These are phyloP conservation scores for Jackrogersella multiformis DNA, from an alignment of 495 filamentous ascomycete species.

Conservation along the genomic window DNA sequence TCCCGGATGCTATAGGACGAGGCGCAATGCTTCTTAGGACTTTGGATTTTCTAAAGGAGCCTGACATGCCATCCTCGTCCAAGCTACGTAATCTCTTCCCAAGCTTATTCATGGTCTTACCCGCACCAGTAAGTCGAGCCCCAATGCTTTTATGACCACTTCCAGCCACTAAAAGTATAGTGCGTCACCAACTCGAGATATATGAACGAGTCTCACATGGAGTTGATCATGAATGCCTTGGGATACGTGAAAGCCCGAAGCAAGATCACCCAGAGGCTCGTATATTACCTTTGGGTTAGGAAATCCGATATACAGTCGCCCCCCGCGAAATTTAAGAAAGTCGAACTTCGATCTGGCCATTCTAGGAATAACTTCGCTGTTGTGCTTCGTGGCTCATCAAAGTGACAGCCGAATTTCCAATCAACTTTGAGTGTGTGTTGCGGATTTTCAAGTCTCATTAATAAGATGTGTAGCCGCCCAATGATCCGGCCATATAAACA, in stretches of 20 bases:
- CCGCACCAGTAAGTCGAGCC: slow-evolving; percentile 62
- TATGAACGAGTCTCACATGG: slow-evolving; percentile 75
- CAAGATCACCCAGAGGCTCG: slow-evolving; percentile 83
- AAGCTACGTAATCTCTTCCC: slow-evolving; percentile 63
- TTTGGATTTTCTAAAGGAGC: slow-evolving; percentile 66
- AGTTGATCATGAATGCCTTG: slow-evolving; percentile 76
- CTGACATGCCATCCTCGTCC: slow-evolving; percentile 27
- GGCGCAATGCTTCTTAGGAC: slow-evolving; percentile 90
- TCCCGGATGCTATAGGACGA: slow-evolving; percentile 74
- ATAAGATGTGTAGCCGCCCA: slow-evolving; percentile 1
- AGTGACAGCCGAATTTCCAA: slow-evolving; percentile 19
- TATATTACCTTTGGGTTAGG: slow-evolving; percentile 85
- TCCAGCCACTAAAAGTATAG: slow-evolving; percentile 18
- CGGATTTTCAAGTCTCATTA: background rate
- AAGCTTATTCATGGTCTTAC: slow-evolving; percentile 88
- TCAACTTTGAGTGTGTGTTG: background rate
- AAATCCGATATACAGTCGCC: slow-evolving; percentile 27
- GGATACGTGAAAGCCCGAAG: slow-evolving; percentile 72
- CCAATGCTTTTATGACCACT: background rate
- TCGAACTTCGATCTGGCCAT: slow-evolving; percentile 75
- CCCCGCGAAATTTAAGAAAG: slow-evolving; percentile 61
- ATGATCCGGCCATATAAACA: slow-evolving; percentile 1
- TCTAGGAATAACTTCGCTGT: slow-evolving; percentile 91
- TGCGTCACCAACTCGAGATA: slow-evolving; percentile 95
- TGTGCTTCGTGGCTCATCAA: slow-evolving; percentile 55